Conservation (phyloP, 768 basidiomycete genomes). For the Lactarius pseudohatsudake region DNA sequence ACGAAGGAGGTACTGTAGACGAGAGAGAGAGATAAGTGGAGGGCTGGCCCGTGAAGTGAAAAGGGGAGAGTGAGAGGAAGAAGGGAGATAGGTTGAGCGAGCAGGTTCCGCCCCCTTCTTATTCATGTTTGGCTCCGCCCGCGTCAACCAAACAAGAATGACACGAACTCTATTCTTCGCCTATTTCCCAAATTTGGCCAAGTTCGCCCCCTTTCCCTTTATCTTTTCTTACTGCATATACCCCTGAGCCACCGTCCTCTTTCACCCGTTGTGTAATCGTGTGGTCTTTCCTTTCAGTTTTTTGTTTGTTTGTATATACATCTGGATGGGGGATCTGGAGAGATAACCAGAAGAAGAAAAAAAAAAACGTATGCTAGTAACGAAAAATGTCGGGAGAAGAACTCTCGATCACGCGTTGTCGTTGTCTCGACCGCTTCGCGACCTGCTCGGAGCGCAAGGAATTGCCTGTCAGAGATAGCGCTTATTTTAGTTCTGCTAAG, state of each 20-base stretch:
- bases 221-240: neutral
- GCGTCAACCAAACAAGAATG: slow-evolving; percentile 39
- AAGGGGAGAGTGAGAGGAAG: slow-evolving; percentile 36
- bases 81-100: slow-evolving; percentile 25
- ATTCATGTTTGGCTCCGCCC: slow-evolving; percentile 37
- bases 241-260: neutral
- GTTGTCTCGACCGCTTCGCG: slow-evolving; percentile 11
- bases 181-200: slow-evolving; percentile 12
- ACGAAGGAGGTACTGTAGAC: slow-evolving; percentile 48
- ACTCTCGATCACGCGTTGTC: slow-evolving; percentile 24
- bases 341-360: neutral
- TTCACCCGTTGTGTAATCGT: neutral
- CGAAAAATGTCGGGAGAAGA: slow-evolving; percentile 23
- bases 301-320: neutral
- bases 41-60: slow-evolving; percentile 33
- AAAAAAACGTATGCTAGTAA: neutral
- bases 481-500: neutral
- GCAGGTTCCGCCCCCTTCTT: slow-evolving; percentile 39
- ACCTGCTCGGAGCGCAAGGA: slow-evolving; percentile 7
- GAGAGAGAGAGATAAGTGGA: slow-evolving; percentile 57
- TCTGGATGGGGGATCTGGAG: neutral
- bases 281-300: neutral
- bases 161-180: slow-evolving; percentile 35
- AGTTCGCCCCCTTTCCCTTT: slow-evolving; percentile 10
- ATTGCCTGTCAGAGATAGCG: slow-evolving; percentile 8